These are phyloP conservation scores for Lodderomyces elongisporus DNA, from an alignment of 1,139 yeast genomes.

Conservation along the genomic window DNA sequence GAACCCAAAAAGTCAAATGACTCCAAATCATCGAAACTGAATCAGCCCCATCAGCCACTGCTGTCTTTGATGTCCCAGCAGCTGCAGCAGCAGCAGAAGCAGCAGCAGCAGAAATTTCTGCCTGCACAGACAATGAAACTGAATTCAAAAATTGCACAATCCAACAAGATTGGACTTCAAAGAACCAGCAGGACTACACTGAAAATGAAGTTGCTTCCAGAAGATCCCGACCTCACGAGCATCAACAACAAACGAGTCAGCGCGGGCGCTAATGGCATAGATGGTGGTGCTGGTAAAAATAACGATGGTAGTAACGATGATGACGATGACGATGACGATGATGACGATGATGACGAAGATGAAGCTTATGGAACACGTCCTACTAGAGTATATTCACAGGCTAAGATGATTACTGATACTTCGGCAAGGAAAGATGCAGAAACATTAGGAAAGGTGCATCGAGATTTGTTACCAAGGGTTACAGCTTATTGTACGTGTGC, in stretches of 20 bases:
- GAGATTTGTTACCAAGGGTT: conserved; percentile 79
- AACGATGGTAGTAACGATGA: not conserved
- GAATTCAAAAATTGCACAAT: conserved; percentile 26
- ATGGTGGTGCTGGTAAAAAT: conserved; percentile 16
- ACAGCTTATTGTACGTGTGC: conserved; percentile 97
- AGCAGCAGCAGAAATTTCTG: not conserved
- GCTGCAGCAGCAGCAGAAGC: too few relatives aligned
- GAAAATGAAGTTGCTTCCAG: conserved; percentile 81
- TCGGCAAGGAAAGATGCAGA: conserved; percentile 95
- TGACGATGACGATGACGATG: conserved; percentile 7
- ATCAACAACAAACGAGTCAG: conserved; percentile 8
- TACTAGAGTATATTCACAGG: conserved; percentile 67
- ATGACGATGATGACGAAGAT: conserved; percentile 22
- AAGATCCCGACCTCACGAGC: conserved; percentile 39
- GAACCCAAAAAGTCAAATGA: conserved; percentile 2
- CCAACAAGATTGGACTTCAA: conserved; percentile 67
- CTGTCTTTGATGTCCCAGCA: too few relatives aligned
- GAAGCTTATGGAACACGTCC: conserved; percentile 23
- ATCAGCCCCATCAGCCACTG: not conserved
- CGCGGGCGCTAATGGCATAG: too few relatives aligned
- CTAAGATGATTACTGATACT: conserved; percentile 78
- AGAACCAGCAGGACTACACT: conserved; percentile 85
- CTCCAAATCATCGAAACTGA: not conserved
- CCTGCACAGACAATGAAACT: not conserved
- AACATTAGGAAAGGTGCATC: conserved; percentile 81